phyloP scores from a whole-genome alignment of 306 rosid genomes.

The Arachis hypogaea region DNA sequence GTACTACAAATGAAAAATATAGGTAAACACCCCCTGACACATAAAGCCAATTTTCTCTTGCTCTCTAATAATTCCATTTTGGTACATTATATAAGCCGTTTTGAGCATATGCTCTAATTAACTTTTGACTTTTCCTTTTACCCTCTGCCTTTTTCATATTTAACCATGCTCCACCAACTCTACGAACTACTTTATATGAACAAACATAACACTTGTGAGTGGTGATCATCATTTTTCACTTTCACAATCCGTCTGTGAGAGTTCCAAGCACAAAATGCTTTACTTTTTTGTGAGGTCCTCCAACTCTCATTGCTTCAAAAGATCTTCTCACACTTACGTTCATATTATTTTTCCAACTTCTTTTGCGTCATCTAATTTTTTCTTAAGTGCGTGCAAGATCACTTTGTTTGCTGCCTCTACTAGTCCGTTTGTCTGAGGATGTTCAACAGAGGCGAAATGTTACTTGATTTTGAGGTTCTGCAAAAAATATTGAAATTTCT shows the following conservation, averaged over 20 bases:
- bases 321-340: slow-evolving; percentile 5
- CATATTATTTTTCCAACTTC: background rate
- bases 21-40: background rate
- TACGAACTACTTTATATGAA: background rate
- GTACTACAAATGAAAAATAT: background rate
- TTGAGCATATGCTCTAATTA: background rate
- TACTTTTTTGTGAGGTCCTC: background rate
- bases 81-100: background rate
- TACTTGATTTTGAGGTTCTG: no score
- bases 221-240: background rate
- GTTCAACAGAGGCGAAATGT: no score
- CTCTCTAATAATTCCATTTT: background rate
- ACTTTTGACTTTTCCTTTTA: background rate
- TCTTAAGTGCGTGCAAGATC: no score
- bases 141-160: background rate
- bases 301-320: background rate
- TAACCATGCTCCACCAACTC: background rate
- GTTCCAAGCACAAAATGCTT: background rate
- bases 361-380: no score
- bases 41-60: background rate
- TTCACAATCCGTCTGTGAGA: background rate
- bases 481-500: no score
- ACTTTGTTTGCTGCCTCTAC: no score
- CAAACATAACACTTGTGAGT: background rate
- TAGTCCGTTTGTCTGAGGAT: no score